Evolutionary conservation across 176 grass and related monocot genomes (phyloP), one percentile per base, ranked within the genome.

Genomic region (Oryza meyeriana): DNA sequence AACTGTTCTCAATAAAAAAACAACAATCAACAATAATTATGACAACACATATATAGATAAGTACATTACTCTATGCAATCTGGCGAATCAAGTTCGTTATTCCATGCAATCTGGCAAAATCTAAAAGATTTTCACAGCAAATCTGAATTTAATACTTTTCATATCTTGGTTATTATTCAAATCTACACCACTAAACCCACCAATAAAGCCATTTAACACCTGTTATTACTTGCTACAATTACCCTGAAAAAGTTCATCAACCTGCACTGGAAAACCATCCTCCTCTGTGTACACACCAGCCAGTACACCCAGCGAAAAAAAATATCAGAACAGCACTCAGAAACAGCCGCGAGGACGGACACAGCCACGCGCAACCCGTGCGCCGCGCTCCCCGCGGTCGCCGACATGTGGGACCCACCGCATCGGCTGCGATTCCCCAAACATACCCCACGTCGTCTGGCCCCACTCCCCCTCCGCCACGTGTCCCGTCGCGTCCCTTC

Each of bases 351-450:
- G 64, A 34, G 74, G 57, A 30, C 39, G 66, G 66, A 48, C 66
- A 38, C 32, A 17, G 28, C 59, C 26, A 12, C 29, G 39, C 62
- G 62, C 29, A 47, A 55, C 29, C 41, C 45, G 75, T 62, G 71
- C 80, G 69, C 34, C 75, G 41, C 18, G 48, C 82, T 75, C 76
- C 58, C 66, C 72, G 67, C 67, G 59, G 28, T 66, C n/a, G 31
- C 83, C 77, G 83, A 85, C 78, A 58, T 0, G 27, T 8, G 9
- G 79, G 33, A 52, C 76, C 6, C 10, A 4, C 34, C 18, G 34
- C 35, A 69, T 62, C 83, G 61, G 45, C 47, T 20, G 47, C 73
- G 24, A 6, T 1, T 7, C 0, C 47, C 64, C 64, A 77, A 25
- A 25, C 82, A 85, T 28, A 18, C 34, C 8, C 18, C 52, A 35